phyloP scores from a whole-genome alignment of 2,329 filamentous ascomycete genomes.

The Sarocladiaceae sp. region DNA sequence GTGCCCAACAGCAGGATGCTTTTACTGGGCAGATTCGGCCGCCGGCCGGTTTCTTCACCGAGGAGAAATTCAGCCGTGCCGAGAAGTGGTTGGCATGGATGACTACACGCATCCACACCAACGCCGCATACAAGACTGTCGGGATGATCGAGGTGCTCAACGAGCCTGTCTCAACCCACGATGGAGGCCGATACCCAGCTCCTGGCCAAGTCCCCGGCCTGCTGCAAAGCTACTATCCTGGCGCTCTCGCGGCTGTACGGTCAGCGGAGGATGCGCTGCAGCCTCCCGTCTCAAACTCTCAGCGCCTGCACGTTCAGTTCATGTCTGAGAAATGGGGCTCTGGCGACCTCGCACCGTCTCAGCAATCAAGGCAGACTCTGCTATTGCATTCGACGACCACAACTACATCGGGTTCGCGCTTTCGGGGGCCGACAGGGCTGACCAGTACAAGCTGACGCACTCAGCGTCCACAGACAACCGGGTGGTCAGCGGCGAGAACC shows the following conservation, averaged over 20 bases:
- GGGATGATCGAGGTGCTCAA: slow-evolving; percentile 57
- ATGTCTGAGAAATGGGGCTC: slow-evolving; percentile 49
- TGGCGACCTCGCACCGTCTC: slow-evolving; percentile 25
- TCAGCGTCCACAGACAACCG: slow-evolving; percentile 41
- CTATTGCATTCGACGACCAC: slow-evolving; percentile 52
- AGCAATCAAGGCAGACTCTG: slow-evolving; percentile 32
- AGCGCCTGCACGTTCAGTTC: slow-evolving; percentile 40
- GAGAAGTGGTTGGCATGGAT: slow-evolving; percentile 53
- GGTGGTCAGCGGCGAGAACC: slow-evolving; percentile 25
- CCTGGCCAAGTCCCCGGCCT: slow-evolving; percentile 19
- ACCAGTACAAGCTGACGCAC: slow-evolving; percentile 18
- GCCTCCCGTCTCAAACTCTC: slow-evolving; percentile 31
- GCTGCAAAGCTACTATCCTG: slow-evolving; percentile 18
- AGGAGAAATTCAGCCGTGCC: slow-evolving; percentile 53
- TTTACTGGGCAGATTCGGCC: slow-evolving; percentile 37
- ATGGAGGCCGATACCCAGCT: slow-evolving; percentile 18
- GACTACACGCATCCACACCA: slow-evolving; percentile 45
- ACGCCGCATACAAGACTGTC: slow-evolving; percentile 45
- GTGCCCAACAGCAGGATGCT: slow-evolving; percentile 38
- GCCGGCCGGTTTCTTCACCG: slow-evolving; percentile 46
- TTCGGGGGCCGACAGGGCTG: slow-evolving; percentile 8
- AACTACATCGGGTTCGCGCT: slow-evolving; percentile 33
- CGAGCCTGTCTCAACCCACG: slow-evolving; percentile 40
- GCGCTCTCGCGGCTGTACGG: slow-evolving; percentile 18
- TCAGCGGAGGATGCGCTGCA: slow-evolving; percentile 17